These are phyloP conservation scores for Lumnitzera racemosa DNA, from an alignment of 345 rosid species.

Conservation along the genomic window DNA sequence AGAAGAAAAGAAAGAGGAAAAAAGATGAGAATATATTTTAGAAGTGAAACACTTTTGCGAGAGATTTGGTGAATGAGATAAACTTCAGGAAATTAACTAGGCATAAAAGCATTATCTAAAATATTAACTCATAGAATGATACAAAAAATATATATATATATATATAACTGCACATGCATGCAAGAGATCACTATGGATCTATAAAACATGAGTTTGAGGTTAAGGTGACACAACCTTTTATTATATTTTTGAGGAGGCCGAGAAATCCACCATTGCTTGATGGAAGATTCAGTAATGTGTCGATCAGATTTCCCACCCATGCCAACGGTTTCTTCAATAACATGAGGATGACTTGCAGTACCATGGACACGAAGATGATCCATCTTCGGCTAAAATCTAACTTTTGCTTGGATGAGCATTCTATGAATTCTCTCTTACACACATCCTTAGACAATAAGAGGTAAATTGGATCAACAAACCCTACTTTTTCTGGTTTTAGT, in stretches of 20 bases:
- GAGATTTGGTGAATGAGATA: no score
- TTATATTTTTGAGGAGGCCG: conserved; percentile 19
- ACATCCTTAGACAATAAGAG: conserved; percentile 26
- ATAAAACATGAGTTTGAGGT: neutral
- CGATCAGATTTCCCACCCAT: conserved; percentile 13
- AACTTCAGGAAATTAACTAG: no score
- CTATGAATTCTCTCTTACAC: conserved; percentile 14
- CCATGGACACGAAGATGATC: conserved; percentile 44
- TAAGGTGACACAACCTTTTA: conserved; percentile 21
- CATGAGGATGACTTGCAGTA: conserved; percentile 32
- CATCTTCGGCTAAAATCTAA: conserved; percentile 30
- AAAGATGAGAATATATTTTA: no score
- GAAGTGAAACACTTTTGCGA: no score
- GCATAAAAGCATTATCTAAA: no score
- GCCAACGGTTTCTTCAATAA: conserved; percentile 15
- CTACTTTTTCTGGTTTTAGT: conserved; percentile 36
- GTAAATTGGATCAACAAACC: conserved; percentile 22
- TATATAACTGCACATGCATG: neutral
- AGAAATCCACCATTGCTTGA: conserved; percentile 35
- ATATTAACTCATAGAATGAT: no score
- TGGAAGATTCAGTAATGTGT: conserved; percentile 33
- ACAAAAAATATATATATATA: no score
- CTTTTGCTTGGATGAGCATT: conserved; percentile 12
- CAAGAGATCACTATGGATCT: neutral
- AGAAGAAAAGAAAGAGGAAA: no score